phyloP scores from a whole-genome alignment of 805 yeast genomes.

The Lipomyces kockii region DNA sequence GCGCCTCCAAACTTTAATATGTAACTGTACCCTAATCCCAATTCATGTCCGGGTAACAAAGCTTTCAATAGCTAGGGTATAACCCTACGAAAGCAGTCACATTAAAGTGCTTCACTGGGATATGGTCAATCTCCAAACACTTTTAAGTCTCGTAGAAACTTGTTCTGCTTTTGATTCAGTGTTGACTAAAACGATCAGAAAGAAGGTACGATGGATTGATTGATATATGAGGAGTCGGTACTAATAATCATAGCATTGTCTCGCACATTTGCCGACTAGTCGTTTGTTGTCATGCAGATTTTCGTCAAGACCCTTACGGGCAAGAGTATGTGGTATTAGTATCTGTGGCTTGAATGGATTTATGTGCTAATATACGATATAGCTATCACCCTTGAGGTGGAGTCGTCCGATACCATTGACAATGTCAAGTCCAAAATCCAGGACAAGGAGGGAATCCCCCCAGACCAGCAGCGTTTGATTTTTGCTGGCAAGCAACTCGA shows the following conservation, averaged over 20 bases:
- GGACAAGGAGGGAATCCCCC: conserved; percentile 98
- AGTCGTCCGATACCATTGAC: conserved; percentile 96
- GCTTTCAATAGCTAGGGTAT: not conserved
- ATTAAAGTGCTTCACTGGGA: not conserved
- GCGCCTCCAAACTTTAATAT: not conserved
- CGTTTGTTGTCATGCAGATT: conserved; percentile 57
- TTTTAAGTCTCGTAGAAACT: not conserved
- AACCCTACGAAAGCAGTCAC: not conserved
- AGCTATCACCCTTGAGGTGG: conserved; percentile 94
- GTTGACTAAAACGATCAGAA: conserved; percentile 39
- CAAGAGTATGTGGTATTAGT: conserved; percentile 54
- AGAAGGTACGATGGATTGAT: conserved; percentile 34
- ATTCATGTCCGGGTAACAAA: too few species aligned
- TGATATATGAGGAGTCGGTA: not conserved
- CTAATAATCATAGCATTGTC: conserved; percentile 15
- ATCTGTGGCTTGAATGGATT: conserved; percentile 37
- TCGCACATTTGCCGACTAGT: conserved; percentile 47
- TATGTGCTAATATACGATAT: not conserved
- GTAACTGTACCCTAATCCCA: not conserved
- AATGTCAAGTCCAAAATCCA: conserved; percentile 95
- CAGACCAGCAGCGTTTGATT: conserved; percentile 96
- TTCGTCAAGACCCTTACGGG: conserved; percentile 99
- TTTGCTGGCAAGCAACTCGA: conserved; percentile 98
- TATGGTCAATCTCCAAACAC: too few species aligned
- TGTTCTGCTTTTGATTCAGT: conserved; percentile 7